Conservation (phyloP, 2,329 filamentous ascomycete species). For the Fusarium buharicum region DNA sequence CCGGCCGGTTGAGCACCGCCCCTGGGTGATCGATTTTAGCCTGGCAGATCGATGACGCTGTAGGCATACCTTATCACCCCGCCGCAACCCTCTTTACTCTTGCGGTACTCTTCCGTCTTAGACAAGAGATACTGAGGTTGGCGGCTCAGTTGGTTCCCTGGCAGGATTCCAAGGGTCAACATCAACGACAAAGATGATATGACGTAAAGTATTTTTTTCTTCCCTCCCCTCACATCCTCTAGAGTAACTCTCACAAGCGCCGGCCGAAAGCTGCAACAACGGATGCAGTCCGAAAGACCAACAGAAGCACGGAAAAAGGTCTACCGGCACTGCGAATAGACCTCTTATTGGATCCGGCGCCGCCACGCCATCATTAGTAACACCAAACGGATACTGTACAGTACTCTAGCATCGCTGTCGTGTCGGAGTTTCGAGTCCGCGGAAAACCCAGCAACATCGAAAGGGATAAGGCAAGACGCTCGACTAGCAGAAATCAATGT, state of each 20-base stretch:
- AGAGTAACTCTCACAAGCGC: conserved; percentile 21
- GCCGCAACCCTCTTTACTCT: conserved; percentile 20
- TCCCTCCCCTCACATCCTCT: conserved; percentile 2
- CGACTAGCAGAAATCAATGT: neutral
- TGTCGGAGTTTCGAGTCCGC: neutral
- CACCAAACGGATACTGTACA: conserved; percentile 14
- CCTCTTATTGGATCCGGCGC: conserved; percentile 12
- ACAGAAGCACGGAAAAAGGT: conserved; percentile 19
- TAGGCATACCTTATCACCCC: conserved; percentile 30
- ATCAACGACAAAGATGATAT: conserved; percentile 31
- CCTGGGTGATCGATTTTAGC: conserved; percentile 6
- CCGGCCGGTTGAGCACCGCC: neutral
- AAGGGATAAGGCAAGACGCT: no score
- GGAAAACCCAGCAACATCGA: conserved; percentile 1
- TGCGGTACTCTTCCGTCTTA: conserved; percentile 2
- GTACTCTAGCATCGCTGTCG: conserved; percentile 1
- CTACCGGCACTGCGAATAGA: neutral
- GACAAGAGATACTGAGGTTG: neutral
- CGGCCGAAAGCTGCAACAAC: conserved; percentile 26
- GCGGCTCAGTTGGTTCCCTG: conserved; percentile 14
- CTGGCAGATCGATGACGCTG: conserved; percentile 35
- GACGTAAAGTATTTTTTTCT: conserved; percentile 32
- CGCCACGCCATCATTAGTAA: conserved; percentile 41
- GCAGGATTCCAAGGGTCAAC: conserved; percentile 40
- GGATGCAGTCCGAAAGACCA: conserved; percentile 18